These are phyloP conservation scores for Sporothrix variecibatus DNA, from an alignment of 2,329 filamentous ascomycete genomes.

Conservation along the genomic window DNA sequence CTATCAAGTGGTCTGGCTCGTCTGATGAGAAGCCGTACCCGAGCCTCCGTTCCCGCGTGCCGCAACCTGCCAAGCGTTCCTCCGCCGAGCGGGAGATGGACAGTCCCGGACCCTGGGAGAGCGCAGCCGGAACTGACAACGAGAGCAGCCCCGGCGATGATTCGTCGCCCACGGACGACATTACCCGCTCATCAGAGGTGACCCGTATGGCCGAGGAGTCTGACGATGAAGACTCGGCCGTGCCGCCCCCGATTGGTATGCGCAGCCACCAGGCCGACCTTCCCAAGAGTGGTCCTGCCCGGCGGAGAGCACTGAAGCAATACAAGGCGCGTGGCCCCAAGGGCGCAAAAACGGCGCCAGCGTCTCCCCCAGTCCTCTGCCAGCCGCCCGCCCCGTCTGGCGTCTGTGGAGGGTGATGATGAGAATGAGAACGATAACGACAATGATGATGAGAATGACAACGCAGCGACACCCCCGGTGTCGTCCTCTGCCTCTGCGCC, in stretches of 20 bases:
- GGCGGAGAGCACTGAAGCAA: conserved; percentile 44
- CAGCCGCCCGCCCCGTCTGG: background rate
- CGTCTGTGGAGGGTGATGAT: conserved; percentile 5
- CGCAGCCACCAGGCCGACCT: conserved; percentile 26
- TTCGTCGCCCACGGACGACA: conserved; percentile 30
- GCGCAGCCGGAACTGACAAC: conserved; percentile 52
- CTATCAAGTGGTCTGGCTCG: conserved; percentile 68
- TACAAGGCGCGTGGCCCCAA: conserved; percentile 53
- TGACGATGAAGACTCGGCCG: conserved; percentile 27
- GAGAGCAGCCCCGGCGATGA: conserved; percentile 47
- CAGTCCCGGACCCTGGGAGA: conserved; percentile 52
- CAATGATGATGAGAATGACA: background rate
- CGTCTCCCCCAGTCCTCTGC: background rate
- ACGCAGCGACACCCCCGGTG: background rate
- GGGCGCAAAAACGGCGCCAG: conserved; percentile 36
- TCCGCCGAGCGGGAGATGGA: conserved; percentile 51
- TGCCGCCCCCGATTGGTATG: conserved; percentile 27
- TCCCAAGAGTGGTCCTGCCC: conserved; percentile 35
- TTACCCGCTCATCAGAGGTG: background rate
- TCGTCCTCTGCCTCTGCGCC: conserved; percentile 37
- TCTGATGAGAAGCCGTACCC: conserved; percentile 62
- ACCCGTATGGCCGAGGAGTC: conserved; percentile 43
- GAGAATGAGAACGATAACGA: background rate
- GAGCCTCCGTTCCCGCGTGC: conserved; percentile 39
- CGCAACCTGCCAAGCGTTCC: conserved; percentile 39